Base-by-base conservation (phyloP, 1,284 basidiomycete species). In the Phylloporus sp. region DNA sequence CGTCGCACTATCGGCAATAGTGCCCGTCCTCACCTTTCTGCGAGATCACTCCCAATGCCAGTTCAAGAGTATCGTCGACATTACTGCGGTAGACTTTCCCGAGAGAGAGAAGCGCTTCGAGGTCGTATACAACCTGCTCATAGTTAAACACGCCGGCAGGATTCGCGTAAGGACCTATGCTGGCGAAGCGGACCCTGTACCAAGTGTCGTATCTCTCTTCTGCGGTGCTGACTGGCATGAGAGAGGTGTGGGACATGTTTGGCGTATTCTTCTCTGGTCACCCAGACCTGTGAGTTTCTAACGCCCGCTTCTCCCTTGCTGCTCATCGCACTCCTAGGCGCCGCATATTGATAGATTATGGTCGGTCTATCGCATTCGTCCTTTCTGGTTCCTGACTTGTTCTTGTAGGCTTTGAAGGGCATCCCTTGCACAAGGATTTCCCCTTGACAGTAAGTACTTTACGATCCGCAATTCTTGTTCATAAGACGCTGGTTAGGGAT, bases 101-200 rank as follows among this genome's bases (percentile, higher is more conserved):
- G 95, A 97, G 76, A 87, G 94, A 71, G 90, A 94, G 74, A 94
- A 97, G 81, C 89, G 98, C 68, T 99, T 99, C 82, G 98, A 99
- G 85, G 91, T 99, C 65, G 96, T 98, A 45, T 99, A 99, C 84
- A 94, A 99, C 84, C 84, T 99, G 71, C 85, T 99, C 73, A 96
- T 94, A 75, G 83, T 96, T 74, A 87, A 87, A 78, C 83, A 89
- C 72, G 88, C 85, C 60, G 90, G 91, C 41, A 88, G 98, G 72
- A 95, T 99, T 78, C 86, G 98, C 66, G 96, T 99, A 74, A 99
- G 99, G 89, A 99, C 98, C 0, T 99, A 98, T 80, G 96, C 96
- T 68, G 94, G 94, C 72, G 98, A 99, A 82, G 91, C 94, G n/a
- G 94, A 97, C 74, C 90, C 95, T 55, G 94, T 99, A 14, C 98